phyloP scores from a whole-genome alignment of 176 grass and related monocot genomes.

The Cenchrus americanus region DNA sequence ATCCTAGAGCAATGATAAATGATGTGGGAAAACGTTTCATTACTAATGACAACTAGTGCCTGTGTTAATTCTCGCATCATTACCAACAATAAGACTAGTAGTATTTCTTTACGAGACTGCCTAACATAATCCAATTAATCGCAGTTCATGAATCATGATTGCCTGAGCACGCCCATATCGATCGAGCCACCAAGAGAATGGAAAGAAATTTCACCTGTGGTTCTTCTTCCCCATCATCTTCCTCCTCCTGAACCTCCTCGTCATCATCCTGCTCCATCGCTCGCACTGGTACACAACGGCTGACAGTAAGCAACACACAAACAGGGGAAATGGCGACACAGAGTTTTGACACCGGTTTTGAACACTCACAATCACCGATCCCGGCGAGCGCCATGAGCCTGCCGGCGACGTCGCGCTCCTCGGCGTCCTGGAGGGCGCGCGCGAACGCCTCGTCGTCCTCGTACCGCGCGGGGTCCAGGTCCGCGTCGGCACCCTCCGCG shows the following conservation, averaged over 20 bases:
- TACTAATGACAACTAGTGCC: neutral
- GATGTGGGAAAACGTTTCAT: neutral
- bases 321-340: neutral
- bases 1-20: neutral
- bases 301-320: neutral
- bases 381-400: constrained; percentile 82
- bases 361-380: constrained; percentile 64
- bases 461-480: constrained; percentile 42
- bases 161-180: neutral
- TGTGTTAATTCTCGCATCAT: neutral
- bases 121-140: neutral
- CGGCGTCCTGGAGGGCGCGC: constrained; percentile 72
- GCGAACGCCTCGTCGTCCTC: constrained; percentile 79
- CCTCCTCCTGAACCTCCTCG: constrained; percentile 40
- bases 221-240: constrained; percentile 45
- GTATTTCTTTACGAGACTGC: neutral
- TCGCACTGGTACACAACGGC: constrained; percentile 51
- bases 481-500: constrained; percentile 29
- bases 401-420: constrained; percentile 67
- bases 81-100: neutral
- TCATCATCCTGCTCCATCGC: constrained; percentile 60
- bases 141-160: neutral
- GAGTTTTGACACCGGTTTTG: neutral
- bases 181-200: neutral
- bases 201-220: constrained; percentile 52